A percentile compares a stretch with the other conserved stretches of the same genome.
Conservation (phyloP, 78 protist genomes). For the Dictyostelium brefeldianum region DNA sequence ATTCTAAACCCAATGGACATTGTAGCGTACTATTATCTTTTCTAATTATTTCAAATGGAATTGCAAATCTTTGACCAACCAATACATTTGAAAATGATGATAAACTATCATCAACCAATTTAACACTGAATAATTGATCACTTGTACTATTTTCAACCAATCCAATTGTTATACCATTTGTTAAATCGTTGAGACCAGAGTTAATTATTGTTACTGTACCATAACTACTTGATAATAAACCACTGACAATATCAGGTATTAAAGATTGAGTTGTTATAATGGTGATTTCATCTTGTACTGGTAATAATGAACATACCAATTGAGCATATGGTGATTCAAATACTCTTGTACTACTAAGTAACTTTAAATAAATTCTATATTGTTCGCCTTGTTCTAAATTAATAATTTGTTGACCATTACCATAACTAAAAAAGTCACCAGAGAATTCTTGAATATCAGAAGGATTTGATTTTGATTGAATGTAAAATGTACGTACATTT, state of each 20-base stretch:
- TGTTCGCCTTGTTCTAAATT: constrained; percentile 9
- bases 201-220: constrained; percentile 21
- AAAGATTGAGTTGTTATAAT: constrained; percentile 10
- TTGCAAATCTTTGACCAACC: constrained; percentile 40
- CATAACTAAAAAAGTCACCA: constrained; percentile 51
- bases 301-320: background rate
- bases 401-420: constrained; percentile 42
- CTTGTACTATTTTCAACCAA: background rate
- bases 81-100: background rate
- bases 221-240: constrained; percentile 22
- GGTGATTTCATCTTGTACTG: background rate
- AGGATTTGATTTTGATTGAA: background rate
- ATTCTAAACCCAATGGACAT: constrained; percentile 21
- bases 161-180: background rate
- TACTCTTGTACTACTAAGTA: constrained; percentile 26
- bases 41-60: background rate
- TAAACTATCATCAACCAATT: too few species aligned
- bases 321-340: constrained; percentile 15
- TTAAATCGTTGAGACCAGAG: background rate
- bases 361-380: constrained; percentile 12
- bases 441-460: background rate
- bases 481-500: background rate
- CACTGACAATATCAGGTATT: constrained; percentile 41
- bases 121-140: background rate
- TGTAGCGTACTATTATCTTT: background rate